These are phyloP conservation scores for Zalaria sp. DNA, from an alignment of 2,329 filamentous ascomycete genomes.

Conservation along the genomic window DNA sequence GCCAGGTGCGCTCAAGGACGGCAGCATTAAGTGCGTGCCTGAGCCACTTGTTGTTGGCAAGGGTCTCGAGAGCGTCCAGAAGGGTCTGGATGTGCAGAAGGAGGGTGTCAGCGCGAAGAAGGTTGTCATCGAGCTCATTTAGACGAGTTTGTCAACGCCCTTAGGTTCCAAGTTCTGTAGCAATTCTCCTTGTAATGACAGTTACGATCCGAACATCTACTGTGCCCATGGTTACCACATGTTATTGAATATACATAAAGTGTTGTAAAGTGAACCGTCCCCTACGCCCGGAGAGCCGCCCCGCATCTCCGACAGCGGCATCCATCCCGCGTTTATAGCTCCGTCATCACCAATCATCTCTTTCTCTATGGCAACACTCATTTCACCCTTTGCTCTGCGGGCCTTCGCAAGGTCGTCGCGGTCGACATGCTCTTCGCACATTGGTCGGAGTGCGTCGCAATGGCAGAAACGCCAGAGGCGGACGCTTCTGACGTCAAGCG, in stretches of 20 bases:
- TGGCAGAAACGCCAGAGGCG: slow-evolving; percentile 1
- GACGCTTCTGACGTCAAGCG: not conserved
- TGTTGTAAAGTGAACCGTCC: no score
- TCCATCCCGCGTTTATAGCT: no score
- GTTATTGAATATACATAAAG: no score
- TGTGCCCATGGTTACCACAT: no score
- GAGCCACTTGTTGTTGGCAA: slow-evolving; percentile 23
- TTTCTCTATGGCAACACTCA: slow-evolving; percentile 1
- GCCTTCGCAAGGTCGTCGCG: not conserved
- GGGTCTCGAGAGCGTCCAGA: slow-evolving; percentile 22
- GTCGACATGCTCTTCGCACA: not conserved
- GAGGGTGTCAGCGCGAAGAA: slow-evolving; percentile 26
- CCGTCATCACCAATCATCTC: not conserved
- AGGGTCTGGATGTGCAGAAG: slow-evolving; percentile 21
- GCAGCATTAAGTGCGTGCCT: slow-evolving; percentile 17
- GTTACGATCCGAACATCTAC: no score
- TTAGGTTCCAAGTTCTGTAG: no score
- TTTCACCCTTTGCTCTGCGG: not conserved
- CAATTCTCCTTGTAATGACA: no score
- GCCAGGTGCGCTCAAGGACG: slow-evolving; percentile 15
- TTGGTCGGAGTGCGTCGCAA: not conserved
- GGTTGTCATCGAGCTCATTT: slow-evolving; percentile 18
- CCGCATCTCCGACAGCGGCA: no score
- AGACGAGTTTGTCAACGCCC: no score
- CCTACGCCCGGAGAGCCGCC: no score